Percentiles rank a stretch among this genome's conserved stretches.
phyloP scores from a whole-genome alignment of 225 moss, liverwort and hornwort genomes.

The Neckera pumila region DNA sequence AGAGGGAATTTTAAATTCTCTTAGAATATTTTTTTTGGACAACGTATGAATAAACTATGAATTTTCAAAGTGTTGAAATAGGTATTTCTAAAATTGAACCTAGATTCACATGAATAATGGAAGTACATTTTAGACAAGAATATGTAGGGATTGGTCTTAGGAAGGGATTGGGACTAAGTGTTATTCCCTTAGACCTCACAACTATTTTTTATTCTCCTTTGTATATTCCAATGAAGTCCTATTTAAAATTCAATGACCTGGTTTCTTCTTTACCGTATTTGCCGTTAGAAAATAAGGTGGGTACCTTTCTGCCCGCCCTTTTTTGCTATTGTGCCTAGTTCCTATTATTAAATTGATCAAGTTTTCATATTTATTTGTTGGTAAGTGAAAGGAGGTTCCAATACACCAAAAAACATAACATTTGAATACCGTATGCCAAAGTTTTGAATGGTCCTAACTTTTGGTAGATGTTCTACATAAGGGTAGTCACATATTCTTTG shows the following conservation, averaged over 20 bases:
- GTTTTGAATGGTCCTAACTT: no score
- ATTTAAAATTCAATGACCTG: neutral
- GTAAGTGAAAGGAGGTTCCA: no score
- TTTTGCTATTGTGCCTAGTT: no score
- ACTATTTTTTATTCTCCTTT: neutral
- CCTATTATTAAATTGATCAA: no score
- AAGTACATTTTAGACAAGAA: neutral
- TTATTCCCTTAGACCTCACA: neutral
- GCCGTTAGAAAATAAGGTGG: neutral
- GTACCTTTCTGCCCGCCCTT: rapidly evolving
- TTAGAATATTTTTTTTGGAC: no score
- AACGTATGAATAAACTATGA: no score
- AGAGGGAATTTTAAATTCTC: neutral
- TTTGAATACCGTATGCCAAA: no score
- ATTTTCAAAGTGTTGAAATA: neutral
- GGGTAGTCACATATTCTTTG: no score
- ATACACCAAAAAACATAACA: no score
- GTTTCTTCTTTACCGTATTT: neutral
- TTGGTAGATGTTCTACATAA: no score
- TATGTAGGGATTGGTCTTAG: neutral
- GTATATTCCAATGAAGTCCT: neutral
- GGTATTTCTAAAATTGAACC: neutral
- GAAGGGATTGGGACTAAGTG: rapidly evolving
- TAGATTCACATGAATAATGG: neutral
- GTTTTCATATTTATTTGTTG: no score